These are phyloP conservation scores for Fonsecaea monophora DNA, from an alignment of 2,329 filamentous ascomycete genomes.

Conservation along the genomic window DNA sequence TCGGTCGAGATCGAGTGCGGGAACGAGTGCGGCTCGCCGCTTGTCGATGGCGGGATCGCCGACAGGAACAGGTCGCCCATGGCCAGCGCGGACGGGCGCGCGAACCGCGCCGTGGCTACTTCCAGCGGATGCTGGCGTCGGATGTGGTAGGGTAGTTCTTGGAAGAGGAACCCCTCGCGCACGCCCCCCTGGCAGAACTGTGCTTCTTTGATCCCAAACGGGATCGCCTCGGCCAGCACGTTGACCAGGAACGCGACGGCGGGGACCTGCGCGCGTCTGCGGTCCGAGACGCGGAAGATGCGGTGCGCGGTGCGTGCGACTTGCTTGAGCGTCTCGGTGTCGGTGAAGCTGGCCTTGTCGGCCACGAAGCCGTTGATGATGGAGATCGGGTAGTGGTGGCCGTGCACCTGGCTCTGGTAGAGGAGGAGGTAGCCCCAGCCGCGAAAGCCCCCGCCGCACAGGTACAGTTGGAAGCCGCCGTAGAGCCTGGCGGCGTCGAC, in stretches of 20 bases:
- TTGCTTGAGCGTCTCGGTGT: constrained; percentile 80
- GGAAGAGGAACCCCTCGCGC: constrained; percentile 78
- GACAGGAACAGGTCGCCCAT: constrained; percentile 58
- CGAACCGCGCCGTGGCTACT: constrained; percentile 64
- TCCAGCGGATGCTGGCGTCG: constrained; percentile 72
- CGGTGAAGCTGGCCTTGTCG: constrained; percentile 72
- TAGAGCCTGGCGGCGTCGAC: constrained; percentile 51
- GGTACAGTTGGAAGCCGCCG: constrained; percentile 72
- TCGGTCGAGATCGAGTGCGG: constrained; percentile 14
- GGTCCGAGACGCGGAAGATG: constrained; percentile 77
- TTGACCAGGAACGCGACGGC: constrained; percentile 81
- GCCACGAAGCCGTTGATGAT: constrained; percentile 82
- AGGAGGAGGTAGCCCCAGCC: constrained; percentile 91
- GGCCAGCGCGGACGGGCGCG: constrained; percentile 52
- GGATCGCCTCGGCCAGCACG: constrained; percentile 73
- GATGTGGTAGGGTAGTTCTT: constrained; percentile 60
- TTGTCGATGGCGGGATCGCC: constrained; percentile 51
- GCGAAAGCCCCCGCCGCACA: constrained; percentile 87
- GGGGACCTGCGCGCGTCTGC: constrained; percentile 79
- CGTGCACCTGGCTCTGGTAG: constrained; percentile 72
- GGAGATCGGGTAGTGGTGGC: constrained; percentile 80
- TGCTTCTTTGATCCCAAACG: constrained; percentile 70
- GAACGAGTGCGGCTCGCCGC: constrained; percentile 10
- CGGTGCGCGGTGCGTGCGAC: constrained; percentile 76
- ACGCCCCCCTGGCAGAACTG: constrained; percentile 89